Evolutionary conservation across 2,329 filamentous ascomycete species (phyloP).

Genomic region (Tolypocladium nubicola): DNA sequence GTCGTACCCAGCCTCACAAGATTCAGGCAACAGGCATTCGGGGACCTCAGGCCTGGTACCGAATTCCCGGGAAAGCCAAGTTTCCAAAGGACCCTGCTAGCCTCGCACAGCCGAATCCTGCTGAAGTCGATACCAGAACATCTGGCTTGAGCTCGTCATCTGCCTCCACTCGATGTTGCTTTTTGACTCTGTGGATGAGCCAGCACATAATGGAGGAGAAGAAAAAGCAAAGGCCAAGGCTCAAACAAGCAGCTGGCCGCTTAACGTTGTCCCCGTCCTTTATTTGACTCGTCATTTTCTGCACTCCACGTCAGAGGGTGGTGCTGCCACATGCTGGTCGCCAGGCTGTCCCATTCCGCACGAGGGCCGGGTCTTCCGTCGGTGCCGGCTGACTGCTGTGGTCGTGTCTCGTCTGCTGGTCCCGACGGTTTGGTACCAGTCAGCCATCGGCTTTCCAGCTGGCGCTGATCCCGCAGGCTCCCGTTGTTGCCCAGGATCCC

Average conservation of each 20-base stretch:
- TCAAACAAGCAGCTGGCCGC: not conserved
- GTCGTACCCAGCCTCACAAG: not conserved
- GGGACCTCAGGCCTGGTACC: not conserved
- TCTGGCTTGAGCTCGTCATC: too few species aligned
- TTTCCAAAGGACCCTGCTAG: not conserved
- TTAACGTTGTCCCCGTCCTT: too few species aligned
- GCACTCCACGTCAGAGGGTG: not conserved
- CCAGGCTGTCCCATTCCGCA: not conserved
- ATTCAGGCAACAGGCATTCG: not conserved
- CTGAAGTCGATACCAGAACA: too few species aligned
- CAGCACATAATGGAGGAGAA: not conserved
- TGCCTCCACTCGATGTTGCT: not conserved
- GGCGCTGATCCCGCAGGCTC: not conserved
- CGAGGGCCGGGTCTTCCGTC: not conserved
- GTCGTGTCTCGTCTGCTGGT: not conserved
- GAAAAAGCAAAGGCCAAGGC: not conserved
- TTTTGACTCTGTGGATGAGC: not conserved
- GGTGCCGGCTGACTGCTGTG: not conserved
- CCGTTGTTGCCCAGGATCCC: not conserved
- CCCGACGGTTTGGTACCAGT: slow-evolving; percentile 2
- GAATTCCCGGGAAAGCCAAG: not conserved
- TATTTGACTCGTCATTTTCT: not conserved
- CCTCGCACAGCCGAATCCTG: not conserved
- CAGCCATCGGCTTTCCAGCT: not conserved
- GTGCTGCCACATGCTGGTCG: too few species aligned